A percentile compares a stretch with the other conserved stretches of the same genome.
Evolutionary conservation across 306 rosid genomes (phyloP).

Genomic region (Vicia villosa): DNA sequence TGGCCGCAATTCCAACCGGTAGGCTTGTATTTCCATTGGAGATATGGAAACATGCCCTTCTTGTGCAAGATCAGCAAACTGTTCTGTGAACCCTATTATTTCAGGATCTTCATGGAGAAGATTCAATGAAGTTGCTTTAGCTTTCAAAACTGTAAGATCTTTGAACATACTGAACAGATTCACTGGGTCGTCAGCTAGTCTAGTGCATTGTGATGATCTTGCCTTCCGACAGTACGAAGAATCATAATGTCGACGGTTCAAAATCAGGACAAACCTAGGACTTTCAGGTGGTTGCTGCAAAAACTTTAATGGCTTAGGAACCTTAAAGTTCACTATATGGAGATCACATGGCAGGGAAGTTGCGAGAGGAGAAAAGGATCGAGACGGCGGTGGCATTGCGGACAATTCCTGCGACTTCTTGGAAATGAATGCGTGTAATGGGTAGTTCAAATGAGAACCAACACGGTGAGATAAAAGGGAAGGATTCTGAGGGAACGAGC

Average conservation of each 20-base stretch:
- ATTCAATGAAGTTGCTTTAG: conserved; percentile 74
- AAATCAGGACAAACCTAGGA: conserved; percentile 63
- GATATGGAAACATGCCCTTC: conserved; percentile 74
- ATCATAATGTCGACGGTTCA: conserved; percentile 84
- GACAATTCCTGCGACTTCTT: conserved; percentile 67
- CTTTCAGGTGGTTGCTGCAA: conserved; percentile 59
- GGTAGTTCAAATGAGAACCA: conserved; percentile 83
- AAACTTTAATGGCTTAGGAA: conserved; percentile 74
- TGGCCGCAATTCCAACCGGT: conserved; percentile 71
- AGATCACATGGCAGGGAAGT: conserved; percentile 88
- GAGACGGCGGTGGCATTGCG: conserved; percentile 57
- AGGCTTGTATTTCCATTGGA: conserved; percentile 93
- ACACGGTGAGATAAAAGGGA: conserved; percentile 83
- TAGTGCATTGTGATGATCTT: conserved; percentile 74
- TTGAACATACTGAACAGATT: conserved; percentile 72
- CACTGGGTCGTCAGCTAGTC: conserved; percentile 60
- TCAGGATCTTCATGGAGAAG: conserved; percentile 86
- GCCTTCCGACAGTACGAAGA: conserved; percentile 82
- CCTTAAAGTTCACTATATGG: conserved; percentile 91
- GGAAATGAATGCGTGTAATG: conserved; percentile 76
- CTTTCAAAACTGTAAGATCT: conserved; percentile 58
- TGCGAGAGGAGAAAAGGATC: conserved; percentile 80
- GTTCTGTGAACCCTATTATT: conserved; percentile 71
- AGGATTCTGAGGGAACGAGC: conserved; percentile 60
- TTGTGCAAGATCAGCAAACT: conserved; percentile 57